Evolutionary conservation across 2,329 filamentous ascomycete species (phyloP), one percentile per base, ranked within the genome.

Genomic region (Diaporthe sp.): DNA sequence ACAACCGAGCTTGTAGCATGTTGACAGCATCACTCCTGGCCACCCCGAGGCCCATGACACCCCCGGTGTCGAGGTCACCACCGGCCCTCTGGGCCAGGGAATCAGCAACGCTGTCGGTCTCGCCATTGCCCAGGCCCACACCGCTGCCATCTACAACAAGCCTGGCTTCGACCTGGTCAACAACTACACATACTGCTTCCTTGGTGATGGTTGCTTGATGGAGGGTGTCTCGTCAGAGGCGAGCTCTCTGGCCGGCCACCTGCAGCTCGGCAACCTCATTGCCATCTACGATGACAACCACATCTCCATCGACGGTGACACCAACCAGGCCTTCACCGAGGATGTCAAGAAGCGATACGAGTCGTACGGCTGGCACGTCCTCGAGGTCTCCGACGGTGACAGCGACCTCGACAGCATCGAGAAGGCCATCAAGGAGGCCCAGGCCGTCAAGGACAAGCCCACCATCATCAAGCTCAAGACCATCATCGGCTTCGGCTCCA

Each of bases 271-370:
- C 84, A 99, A 98, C 91, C 90, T 99, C 82, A 98, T 98, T 86
- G 92, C 91, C 86, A 91, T 99, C 87, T 99, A 96, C 86, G 97
- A 99, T 84, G 97, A 99, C 90, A 99, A 99, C 92, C 94, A 98
- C 86, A 98, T 99, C 83, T 97, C 90, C 81, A 92, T 92, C 83
- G 97, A 99, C 83, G 97, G 97, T 86, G 94, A 98, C 89, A 98
- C 94, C 87, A 97, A 97, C 88, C 92, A 91, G 83, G 93, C 97
- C 79, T 98, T 99, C 90, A 99, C 97, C 76, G 97, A 99, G 89
- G 96, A 99, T 81, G 96, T 98, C 76, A 85, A 90, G 81, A 97
- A 97, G 91, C 93, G 96, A 83, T 98, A 98, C 85, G 95, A 98
- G 89, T 85, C 97, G 76, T 99, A 98, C 86, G 97, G 96, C 88